Evolutionary conservation across 2,329 filamentous ascomycete species (phyloP).

Genomic region (Canariomyces notabilis): DNA sequence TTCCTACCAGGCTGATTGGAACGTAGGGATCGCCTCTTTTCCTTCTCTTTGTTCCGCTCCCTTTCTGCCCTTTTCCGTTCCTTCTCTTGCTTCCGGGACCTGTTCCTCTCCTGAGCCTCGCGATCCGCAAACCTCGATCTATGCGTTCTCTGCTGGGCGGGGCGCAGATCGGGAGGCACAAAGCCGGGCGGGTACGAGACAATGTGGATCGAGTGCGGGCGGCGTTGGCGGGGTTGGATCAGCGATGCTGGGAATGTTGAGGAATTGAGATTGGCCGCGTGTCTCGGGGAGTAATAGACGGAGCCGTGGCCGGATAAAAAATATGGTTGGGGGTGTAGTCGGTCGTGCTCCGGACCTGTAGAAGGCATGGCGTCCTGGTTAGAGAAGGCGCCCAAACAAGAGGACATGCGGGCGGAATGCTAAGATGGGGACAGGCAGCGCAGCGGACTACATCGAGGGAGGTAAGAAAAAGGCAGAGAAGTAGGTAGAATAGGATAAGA

Average conservation of each 20-base stretch:
- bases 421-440: background rate
- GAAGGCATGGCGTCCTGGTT: conserved; percentile 19
- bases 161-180: conserved; percentile 36
- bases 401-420: conserved; percentile 11
- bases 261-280: conserved; percentile 19
- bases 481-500: background rate
- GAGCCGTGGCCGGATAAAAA: conserved; percentile 23
- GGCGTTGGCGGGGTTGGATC: conserved; percentile 46
- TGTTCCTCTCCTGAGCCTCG: conserved; percentile 28
- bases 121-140: conserved; percentile 37
- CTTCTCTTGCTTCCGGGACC: conserved; percentile 24
- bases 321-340: conserved; percentile 20
- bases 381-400: conserved; percentile 14
- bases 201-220: conserved; percentile 54
- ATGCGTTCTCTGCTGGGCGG: conserved; percentile 27
- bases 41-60: conserved; percentile 24
- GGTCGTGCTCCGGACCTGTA: conserved; percentile 25
- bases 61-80: conserved; percentile 29
- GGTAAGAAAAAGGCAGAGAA: background rate
- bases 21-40: conserved; percentile 28
- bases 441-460: conserved; percentile 3
- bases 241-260: conserved; percentile 34
- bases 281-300: conserved; percentile 27
- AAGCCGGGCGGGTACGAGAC: conserved; percentile 42
- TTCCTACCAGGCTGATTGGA: conserved; percentile 32